These are phyloP conservation scores for Hypoxylon rickii DNA, from an alignment of 495 filamentous ascomycete genomes.

Conservation along the genomic window DNA sequence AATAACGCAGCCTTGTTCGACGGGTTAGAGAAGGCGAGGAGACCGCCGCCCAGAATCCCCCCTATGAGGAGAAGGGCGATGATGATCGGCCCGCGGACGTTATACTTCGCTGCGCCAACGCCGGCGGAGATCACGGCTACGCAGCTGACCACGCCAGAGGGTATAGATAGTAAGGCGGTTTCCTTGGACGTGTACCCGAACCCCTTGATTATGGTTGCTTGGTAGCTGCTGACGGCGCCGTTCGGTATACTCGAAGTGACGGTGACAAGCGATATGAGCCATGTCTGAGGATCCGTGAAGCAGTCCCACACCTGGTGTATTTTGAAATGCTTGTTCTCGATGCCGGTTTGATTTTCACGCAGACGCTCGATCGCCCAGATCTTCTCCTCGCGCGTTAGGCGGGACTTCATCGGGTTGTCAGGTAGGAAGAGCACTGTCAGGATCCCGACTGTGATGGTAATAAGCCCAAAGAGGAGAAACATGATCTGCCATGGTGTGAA, in stretches of 20 bases:
- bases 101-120: conserved; percentile 15
- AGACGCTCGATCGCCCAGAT: conserved; percentile 62
- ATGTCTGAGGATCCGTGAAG: conserved; percentile 60
- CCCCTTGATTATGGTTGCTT: conserved; percentile 47
- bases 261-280: conserved; percentile 35
- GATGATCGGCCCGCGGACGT: conserved; percentile 26
- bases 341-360: conserved; percentile 65
- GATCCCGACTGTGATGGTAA: conserved; percentile 43
- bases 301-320: conserved; percentile 62
- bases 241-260: conserved; percentile 25
- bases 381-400: conserved; percentile 53
- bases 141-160: conserved; percentile 19
- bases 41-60: conserved; percentile 40
- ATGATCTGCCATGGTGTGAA: conserved; percentile 49
- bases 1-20: conserved; percentile 42
- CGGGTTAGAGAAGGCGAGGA: conserved; percentile 39
- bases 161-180: conserved; percentile 31
- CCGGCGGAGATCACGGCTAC: conserved; percentile 21
- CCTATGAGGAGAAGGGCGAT: conserved; percentile 34
- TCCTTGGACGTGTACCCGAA: conserved; percentile 50
- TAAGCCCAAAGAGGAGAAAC: conserved; percentile 47
- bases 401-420: conserved; percentile 53
- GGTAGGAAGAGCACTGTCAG: conserved; percentile 45
- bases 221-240: conserved; percentile 32
- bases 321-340: conserved; percentile 71